Percentiles rank a stretch among this genome's conserved stretches.
phyloP scores from a whole-genome alignment of 805 yeast species.

The Ogataea ganodermae region DNA sequence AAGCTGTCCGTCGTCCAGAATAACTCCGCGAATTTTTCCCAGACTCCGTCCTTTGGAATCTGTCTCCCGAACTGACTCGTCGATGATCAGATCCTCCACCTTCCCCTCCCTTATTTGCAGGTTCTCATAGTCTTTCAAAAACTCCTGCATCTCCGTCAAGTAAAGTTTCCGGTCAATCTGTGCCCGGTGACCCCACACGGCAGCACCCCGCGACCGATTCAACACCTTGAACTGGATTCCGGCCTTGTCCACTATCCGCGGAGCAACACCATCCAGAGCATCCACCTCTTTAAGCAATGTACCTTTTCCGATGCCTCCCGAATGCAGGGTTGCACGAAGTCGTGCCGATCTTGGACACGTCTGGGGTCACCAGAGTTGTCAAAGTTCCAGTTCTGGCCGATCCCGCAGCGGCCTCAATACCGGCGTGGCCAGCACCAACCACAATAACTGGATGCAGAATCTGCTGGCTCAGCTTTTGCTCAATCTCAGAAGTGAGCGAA shows the following conservation, averaged over 20 bases:
- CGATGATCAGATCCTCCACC: conserved; percentile 83
- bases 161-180: conserved; percentile 90
- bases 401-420: conserved; percentile 95
- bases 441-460: conserved; percentile 69
- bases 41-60: conserved; percentile 41
- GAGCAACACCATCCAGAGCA: conserved; percentile 92
- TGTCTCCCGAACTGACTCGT: conserved; percentile 28
- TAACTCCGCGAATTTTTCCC: conserved; percentile 66
- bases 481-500: conserved; percentile 40
- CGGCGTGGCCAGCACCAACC: conserved; percentile 98
- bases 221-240: conserved; percentile 90
- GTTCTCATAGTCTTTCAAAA: conserved; percentile 55
- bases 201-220: conserved; percentile 87
- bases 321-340: conserved; percentile 95
- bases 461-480: conserved; percentile 31
- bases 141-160: conserved; percentile 73
- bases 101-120: conserved; percentile 67
- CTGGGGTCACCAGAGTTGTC: conserved; percentile 79
- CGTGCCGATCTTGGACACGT: conserved; percentile 74
- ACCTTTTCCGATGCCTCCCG: conserved; percentile 99
- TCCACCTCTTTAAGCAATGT: conserved; percentile 90
- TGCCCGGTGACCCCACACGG: conserved; percentile 98
- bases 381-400: conserved; percentile 79
- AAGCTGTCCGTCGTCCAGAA: conserved; percentile 66
- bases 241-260: conserved; percentile 84